These are phyloP conservation scores for Phoma sp. DNA, from an alignment of 2,329 filamentous ascomycete genomes.

Conservation along the genomic window DNA sequence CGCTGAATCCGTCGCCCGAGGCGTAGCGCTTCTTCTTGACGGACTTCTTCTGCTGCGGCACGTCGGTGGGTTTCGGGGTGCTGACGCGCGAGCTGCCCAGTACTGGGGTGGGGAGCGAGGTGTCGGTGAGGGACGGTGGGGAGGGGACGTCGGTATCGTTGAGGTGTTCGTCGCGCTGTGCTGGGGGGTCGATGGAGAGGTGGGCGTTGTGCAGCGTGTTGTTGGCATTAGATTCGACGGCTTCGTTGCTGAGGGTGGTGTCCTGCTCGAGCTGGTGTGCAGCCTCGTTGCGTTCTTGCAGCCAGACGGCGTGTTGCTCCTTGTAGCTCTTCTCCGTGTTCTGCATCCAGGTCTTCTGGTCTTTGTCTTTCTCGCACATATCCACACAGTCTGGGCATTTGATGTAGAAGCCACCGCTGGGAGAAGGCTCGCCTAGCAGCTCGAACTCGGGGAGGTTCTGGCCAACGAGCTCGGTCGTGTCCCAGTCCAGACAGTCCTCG, in stretches of 20 bases:
- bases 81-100: slow-evolving; percentile 28
- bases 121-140: slow-evolving; percentile 36
- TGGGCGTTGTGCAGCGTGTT: background rate
- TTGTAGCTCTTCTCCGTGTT: slow-evolving; percentile 30
- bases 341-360: slow-evolving; percentile 32
- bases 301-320: slow-evolving; percentile 32
- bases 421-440: slow-evolving; percentile 53
- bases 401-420: slow-evolving; percentile 59
- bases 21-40: slow-evolving; percentile 10
- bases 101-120: slow-evolving; percentile 32
- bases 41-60: background rate
- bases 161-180: slow-evolving; percentile 5
- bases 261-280: slow-evolving; percentile 23
- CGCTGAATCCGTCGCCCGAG: slow-evolving; percentile 5
- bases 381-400: slow-evolving; percentile 55
- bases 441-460: slow-evolving; percentile 61
- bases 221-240: background rate
- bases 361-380: slow-evolving; percentile 20
- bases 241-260: slow-evolving; percentile 2
- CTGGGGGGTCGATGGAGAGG: background rate
- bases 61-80: slow-evolving; percentile 26
- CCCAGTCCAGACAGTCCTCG: slow-evolving; percentile 65
- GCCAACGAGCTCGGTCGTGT: slow-evolving; percentile 57
- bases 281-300: slow-evolving; percentile 24
- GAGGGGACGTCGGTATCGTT: slow-evolving; percentile 27